Evolutionary conservation across 164 flowering plant genomes (phyloP).

Genomic region (Hamamelis virginiana): DNA sequence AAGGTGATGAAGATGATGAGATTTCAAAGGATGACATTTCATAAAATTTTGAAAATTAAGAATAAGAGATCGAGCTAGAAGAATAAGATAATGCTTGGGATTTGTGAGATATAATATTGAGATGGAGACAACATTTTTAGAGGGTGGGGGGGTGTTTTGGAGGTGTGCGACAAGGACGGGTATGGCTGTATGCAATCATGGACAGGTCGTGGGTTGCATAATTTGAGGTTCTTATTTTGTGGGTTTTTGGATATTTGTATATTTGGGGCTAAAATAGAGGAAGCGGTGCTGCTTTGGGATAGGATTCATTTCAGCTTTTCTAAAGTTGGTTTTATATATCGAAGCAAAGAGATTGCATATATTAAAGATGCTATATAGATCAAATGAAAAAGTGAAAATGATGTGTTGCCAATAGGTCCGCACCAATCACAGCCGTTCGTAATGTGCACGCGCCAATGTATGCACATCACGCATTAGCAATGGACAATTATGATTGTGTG

Average conservation of each 20-base stretch:
- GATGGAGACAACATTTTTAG: not conserved
- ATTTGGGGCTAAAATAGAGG: not conserved
- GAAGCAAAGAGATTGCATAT: too few species aligned
- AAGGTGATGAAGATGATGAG: slow-evolving; percentile 18
- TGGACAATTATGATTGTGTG: too few species aligned
- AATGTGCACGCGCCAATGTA: too few species aligned
- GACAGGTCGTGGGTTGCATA: slow-evolving; percentile 20
- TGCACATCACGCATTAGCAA: too few species aligned
- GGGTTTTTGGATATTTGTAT: not conserved
- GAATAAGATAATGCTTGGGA: not conserved
- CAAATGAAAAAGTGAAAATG: too few species aligned
- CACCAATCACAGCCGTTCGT: too few species aligned
- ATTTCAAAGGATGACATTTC: slow-evolving; percentile 12
- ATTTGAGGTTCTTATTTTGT: not conserved
- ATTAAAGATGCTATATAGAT: too few species aligned
- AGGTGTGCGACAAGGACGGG: slow-evolving; percentile 23
- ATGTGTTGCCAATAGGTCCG: too few species aligned
- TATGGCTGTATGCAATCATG: slow-evolving; percentile 36
- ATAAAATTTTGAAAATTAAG: not conserved
- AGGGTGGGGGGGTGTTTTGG: not conserved
- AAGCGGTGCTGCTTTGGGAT: too few species aligned
- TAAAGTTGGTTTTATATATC: too few species aligned
- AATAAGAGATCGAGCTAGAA: not conserved
- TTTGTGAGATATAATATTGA: not conserved
- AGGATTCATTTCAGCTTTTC: too few species aligned